A percentile compares a stretch with the other conserved stretches of the same genome.
Evolutionary conservation across 306 rosid species (phyloP).

Genomic region (Malus orientalis): DNA sequence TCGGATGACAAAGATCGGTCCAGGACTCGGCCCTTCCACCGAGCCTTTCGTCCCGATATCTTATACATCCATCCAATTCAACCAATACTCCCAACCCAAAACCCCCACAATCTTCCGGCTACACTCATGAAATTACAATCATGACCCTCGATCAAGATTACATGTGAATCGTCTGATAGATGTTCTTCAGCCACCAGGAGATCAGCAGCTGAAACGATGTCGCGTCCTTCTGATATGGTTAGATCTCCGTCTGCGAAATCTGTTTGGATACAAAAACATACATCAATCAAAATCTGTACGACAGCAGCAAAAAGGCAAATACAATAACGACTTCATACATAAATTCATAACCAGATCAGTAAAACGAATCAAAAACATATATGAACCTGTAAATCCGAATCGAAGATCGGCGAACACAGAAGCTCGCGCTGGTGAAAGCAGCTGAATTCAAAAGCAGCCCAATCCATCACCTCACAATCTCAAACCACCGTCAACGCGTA

Average conservation of each 20-base stretch:
- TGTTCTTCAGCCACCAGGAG: background rate
- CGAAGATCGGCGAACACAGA: background rate
- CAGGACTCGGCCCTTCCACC: background rate
- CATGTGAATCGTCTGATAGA: background rate
- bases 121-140: background rate
- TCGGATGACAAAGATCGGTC: conserved; percentile 55
- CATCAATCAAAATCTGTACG: background rate
- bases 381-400: background rate
- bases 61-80: conserved; percentile 13
- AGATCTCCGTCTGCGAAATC: background rate
- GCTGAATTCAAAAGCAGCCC: background rate
- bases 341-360: background rate
- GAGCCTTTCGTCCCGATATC: background rate
- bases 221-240: background rate
- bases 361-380: background rate
- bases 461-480: background rate
- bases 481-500: background rate
- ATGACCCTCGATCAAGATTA: no score
- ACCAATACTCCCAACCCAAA: background rate
- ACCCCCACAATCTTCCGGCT: background rate
- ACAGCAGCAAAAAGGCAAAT: background rate
- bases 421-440: background rate
- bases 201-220: background rate
- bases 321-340: background rate
- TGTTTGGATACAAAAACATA: background rate